Evolutionary conservation across 306 rosid genomes (phyloP), one percentile per base, ranked within the genome.

Genomic region (Cicer cuneatum): DNA sequence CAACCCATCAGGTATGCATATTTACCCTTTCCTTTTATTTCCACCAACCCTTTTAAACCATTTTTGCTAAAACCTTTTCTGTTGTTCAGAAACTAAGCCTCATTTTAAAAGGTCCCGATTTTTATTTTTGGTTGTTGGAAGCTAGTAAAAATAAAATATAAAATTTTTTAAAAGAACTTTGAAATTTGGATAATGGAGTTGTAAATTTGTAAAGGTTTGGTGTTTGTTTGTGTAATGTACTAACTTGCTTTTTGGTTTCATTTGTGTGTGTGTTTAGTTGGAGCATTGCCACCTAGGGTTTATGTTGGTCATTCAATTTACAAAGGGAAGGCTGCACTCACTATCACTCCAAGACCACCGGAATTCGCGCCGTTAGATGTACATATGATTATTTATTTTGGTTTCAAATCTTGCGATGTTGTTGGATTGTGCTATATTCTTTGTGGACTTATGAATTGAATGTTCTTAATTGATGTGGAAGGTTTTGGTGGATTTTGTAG

Each of bases 321-420:
- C 86, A 94, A 94, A 83, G 99, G 99, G 74, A 94, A 94, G 82
- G 93, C 99, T 43, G 98, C 93, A 12, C 96, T 94, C 53, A 85
- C 97, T 2, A 80, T 92, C 41, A 88, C 90, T 83, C 98, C 99
- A 49, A 83, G 83, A 72, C 90, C 96, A 16, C 99, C 98, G 0
- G 96, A 92, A 45, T 94, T 94, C 62, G 76, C 79, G 0, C 76
- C 93, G 4, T 73, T 92, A 16, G 96, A 90, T 41, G 99, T 90
- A 92, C 66, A 87, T 64, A 64, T 64, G 69, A 9, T 51, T 78
- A 5, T 37, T 19, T 81, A 35, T 74, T 61, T 51, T 68, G 35
- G 12, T 24, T 45, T 60, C 68, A 9, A 14, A n/a, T n/a, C n/a
- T 47, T 59, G 69, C 11, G 19, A 63, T 18, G 16, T 66, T 21